Evolutionary conservation across 164 flowering plant species (phyloP), one percentile per base, ranked within the genome.

Genomic region (Magnolia changhungtana): DNA sequence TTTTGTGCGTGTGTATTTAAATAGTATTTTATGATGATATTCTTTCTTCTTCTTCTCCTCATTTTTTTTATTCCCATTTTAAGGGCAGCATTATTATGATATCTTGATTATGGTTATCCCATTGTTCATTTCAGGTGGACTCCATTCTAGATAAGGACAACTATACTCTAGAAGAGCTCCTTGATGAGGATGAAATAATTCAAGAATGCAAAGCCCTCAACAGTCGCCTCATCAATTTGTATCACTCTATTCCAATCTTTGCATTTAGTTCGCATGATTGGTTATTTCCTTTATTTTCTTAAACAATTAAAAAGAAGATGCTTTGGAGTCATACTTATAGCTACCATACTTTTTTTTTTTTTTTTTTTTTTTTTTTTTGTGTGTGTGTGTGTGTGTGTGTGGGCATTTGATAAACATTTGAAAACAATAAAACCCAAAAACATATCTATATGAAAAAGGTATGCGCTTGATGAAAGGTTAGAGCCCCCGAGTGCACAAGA

Each of bases 161-260:
- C 69, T 89, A 81, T 77, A 88, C 98, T 18, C 61, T 95, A 80
- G 98, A 91, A 74, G 97, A 95, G 80, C 92, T 95, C 74, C 88
- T 93, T 71, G 97, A 95, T 31, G 97, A 93, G 84, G 97, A 95
- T 84, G 98, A 95, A 82, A 90, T 93, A 61, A 91, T 95, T 82
- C 98, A 95, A 82, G 98, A 95, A 80, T 95, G 98, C 93, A 95
- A 93, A 83, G 92, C 97, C 65, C 89, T 95, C 31, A 95, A 95
- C 82, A 86, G 90, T 0, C 96, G 95, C 5, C 98, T 95, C 77
- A 91, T 95, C 18, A 93, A 90, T 81, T 95, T 90, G 98, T 93
- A 91, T 81, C 75, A 4, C 71, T 81, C 75, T 70, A 69, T 59
- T 18, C 51, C 29, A 52, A 19, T 19, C 52, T 61, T 13, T 29